These are phyloP conservation scores for Gracilaria domingensis DNA, from an alignment of 23 red algal genomes.

Conservation along the genomic window DNA sequence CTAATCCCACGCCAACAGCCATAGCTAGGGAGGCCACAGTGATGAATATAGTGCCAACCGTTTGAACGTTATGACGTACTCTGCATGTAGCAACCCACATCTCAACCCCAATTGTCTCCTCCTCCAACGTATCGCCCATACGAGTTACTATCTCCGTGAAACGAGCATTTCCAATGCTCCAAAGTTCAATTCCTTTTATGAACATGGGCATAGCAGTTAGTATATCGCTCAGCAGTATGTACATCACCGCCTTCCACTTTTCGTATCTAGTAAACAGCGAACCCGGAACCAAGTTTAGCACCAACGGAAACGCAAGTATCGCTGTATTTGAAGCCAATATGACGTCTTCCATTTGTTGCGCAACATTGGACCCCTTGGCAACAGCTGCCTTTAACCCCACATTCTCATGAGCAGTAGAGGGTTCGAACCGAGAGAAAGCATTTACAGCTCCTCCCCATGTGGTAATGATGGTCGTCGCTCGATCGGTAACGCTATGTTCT, in stretches of 20 bases:
- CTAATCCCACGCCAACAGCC: background rate
- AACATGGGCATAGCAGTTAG: conserved; percentile 38
- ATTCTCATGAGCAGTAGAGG: background rate
- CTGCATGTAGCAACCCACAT: conserved; percentile 20
- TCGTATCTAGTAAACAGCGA: conserved; percentile 8
- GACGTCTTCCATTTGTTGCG: conserved; percentile 38
- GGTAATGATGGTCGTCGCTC: conserved; percentile 3
- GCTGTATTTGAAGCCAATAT: conserved; percentile 23
- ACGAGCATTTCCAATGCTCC: background rate
- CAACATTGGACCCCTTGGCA: conserved; percentile 1
- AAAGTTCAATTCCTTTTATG: conserved; percentile 51
- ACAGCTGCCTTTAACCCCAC: conserved; percentile 4
- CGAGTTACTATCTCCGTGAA: conserved; percentile 33
- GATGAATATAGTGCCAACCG: conserved; percentile 28
- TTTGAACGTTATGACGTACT: background rate
- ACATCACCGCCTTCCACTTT: conserved; percentile 4
- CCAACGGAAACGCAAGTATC: conserved; percentile 37
- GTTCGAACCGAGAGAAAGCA: background rate
- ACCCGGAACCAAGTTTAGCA: conserved; percentile 41
- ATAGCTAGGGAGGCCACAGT: background rate
- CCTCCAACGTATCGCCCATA: conserved; percentile 9
- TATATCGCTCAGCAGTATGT: conserved; percentile 35
- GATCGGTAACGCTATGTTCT: background rate
- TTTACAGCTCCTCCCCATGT: conserved; percentile 27
- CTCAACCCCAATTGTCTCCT: conserved; percentile 13